These are phyloP conservation scores for Achlya hypogyna DNA, from an alignment of 352 stramenopile genomes.

Conservation along the genomic window DNA sequence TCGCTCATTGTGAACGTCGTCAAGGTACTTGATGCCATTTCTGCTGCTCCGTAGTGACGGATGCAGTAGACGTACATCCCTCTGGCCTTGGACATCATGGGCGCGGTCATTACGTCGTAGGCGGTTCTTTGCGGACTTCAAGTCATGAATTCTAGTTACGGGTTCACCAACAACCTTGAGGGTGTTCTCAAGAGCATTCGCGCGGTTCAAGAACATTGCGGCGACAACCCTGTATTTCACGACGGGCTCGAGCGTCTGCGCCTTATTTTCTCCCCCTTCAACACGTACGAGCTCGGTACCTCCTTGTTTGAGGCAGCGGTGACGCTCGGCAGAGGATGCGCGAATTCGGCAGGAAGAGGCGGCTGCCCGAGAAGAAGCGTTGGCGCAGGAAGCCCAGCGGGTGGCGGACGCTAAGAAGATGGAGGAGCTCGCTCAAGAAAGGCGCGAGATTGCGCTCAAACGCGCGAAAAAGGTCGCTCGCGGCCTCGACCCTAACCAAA, in stretches of 20 bases:
- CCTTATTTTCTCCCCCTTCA: constrained; percentile 7
- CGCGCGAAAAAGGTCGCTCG: constrained; percentile 13
- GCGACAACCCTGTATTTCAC: neutral
- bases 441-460: constrained; percentile 5
- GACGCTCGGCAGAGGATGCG: constrained; percentile 3
- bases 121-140: too few species aligned
- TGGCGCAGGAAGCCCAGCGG: neutral
- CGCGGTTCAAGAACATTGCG: constrained; percentile 8
- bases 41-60: neutral
- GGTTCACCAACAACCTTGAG: constrained; percentile 5
- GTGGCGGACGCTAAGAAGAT: constrained; percentile 2
- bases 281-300: constrained; percentile 8
- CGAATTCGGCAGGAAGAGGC: neutral
- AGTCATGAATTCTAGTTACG: constrained; percentile 8
- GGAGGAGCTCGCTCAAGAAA: constrained; percentile 7
- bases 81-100: neutral
- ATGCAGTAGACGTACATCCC: constrained; percentile 12
- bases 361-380: neutral
- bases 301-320: neutral
- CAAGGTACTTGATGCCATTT: neutral
- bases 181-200: constrained; percentile 15
- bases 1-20: constrained; percentile 3
- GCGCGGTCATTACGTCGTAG: constrained; percentile 2
- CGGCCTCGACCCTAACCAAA: constrained; percentile 15
- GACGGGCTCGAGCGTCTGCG: constrained; percentile 7